Conservation (phyloP, 306 rosid species). For the Gastrolobium villosum region DNA sequence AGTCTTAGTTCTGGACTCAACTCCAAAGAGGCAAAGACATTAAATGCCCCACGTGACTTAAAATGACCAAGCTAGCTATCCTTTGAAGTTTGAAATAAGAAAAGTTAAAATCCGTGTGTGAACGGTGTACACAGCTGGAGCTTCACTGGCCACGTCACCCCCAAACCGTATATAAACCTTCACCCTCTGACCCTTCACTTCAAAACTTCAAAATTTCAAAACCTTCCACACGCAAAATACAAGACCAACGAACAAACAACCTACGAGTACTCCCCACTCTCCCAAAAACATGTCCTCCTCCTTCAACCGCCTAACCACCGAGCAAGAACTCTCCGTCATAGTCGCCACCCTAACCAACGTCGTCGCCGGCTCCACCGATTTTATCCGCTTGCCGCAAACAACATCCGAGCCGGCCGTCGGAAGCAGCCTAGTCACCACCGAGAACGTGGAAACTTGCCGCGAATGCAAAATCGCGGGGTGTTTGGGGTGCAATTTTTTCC, state of each 20-base stretch:
- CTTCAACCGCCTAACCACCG: conserved; percentile 54
- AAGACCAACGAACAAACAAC: neutral
- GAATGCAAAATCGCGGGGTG: conserved; percentile 69
- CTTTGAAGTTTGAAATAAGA: neutral
- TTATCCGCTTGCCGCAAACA: neutral
- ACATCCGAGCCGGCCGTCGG: neutral
- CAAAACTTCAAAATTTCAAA: neutral
- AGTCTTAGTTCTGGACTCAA: neutral
- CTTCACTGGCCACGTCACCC: conserved; percentile 50
- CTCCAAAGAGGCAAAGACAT: too few species aligned
- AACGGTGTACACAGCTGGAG: conserved; percentile 57
- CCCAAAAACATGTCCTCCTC: conserved; percentile 51
- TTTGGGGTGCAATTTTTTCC: conserved; percentile 73
- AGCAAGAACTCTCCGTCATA: conserved; percentile 76
- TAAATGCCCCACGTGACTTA: conserved; percentile 14
- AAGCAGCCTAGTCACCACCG: neutral
- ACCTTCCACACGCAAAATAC: conserved; percentile 10
- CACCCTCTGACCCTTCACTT: neutral
- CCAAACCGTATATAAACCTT: conserved; percentile 55
- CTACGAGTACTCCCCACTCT: neutral
- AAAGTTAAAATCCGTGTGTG: conserved; percentile 54
- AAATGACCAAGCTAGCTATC: neutral
- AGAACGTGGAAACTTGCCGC: conserved; percentile 56
- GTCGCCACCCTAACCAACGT: conserved; percentile 83
- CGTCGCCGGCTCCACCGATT: conserved; percentile 65